These are phyloP conservation scores for Hypomyces rosellus DNA, from an alignment of 2,329 filamentous ascomycete species.

Conservation along the genomic window DNA sequence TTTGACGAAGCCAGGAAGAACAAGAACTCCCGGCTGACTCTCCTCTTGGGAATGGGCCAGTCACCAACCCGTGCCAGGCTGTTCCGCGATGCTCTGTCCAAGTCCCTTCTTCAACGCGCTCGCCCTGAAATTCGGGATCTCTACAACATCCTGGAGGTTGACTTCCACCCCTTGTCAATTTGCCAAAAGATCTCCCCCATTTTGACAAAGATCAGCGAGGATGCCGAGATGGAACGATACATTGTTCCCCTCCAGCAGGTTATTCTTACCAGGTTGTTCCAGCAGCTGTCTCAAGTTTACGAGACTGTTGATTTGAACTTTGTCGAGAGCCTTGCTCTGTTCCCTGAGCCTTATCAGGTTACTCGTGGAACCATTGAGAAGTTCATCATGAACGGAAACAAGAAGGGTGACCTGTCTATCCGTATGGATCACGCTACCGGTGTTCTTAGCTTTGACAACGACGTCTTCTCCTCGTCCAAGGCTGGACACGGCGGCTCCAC, in stretches of 20 bases:
- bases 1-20: conserved; percentile 96
- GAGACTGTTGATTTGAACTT: conserved; percentile 94
- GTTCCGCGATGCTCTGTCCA: conserved; percentile 94
- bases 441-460: conserved; percentile 93
- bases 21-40: conserved; percentile 96
- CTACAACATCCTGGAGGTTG: conserved; percentile 97
- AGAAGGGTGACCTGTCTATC: conserved; percentile 96
- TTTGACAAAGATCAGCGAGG: conserved; percentile 82
- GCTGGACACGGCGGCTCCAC: conserved; percentile 78
- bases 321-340: conserved; percentile 87
- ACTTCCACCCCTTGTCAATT: conserved; percentile 97
- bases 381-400: conserved; percentile 99
- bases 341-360: conserved; percentile 95
- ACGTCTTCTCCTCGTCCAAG: conserved; percentile 96
- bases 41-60: conserved; percentile 87
- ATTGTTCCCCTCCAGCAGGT: conserved; percentile 94
- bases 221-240: conserved; percentile 96
- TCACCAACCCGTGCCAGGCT: conserved; percentile 82
- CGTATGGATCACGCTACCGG: conserved; percentile 94
- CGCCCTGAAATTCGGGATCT: conserved; percentile 92
- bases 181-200: conserved; percentile 99
- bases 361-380: conserved; percentile 90
- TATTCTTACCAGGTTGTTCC: conserved; percentile 95
- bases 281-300: conserved; percentile 98
- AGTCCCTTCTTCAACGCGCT: conserved; percentile 86